A percentile compares a stretch with the other conserved stretches of the same genome.
These are phyloP conservation scores for Fraxinus cuspidata DNA, from an alignment of 257 asterid genomes.

Conservation along the genomic window DNA sequence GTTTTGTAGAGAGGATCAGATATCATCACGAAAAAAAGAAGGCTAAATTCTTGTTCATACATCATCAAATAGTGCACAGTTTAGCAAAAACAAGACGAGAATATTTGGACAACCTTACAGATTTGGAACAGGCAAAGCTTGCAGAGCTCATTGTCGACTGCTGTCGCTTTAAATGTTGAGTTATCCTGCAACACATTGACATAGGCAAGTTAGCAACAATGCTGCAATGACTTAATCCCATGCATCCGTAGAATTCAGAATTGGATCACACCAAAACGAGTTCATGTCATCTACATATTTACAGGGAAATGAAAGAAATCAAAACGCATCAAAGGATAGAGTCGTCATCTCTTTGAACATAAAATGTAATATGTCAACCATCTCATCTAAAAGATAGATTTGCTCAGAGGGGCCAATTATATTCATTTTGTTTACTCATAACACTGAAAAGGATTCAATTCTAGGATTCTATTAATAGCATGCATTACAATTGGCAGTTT, in stretches of 20 bases:
- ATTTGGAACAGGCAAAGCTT: constrained; percentile 27
- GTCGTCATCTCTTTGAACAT: not conserved
- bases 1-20: not conserved
- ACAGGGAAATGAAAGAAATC: not conserved
- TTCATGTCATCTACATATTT: not conserved
- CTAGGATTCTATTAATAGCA: not conserved
- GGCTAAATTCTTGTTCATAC: not conserved
- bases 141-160: constrained; percentile 22
- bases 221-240: not conserved
- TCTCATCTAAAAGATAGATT: too few relatives aligned
- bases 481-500: not conserved
- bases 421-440: not conserved
- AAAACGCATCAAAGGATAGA: not conserved
- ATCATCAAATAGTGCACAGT: not conserved
- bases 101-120: constrained; percentile 32
- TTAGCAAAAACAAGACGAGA: not conserved
- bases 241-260: not conserved
- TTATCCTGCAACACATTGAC: not conserved
- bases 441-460: not conserved
- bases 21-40: too few relatives aligned
- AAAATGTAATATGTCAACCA: not conserved
- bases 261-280: not conserved
- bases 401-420: not conserved
- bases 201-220: not conserved
- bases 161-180: not conserved